Evolutionary conservation across 2,329 filamentous ascomycete genomes (phyloP), one percentile per base, ranked within the genome.

Genomic region (Endothia cerciana): DNA sequence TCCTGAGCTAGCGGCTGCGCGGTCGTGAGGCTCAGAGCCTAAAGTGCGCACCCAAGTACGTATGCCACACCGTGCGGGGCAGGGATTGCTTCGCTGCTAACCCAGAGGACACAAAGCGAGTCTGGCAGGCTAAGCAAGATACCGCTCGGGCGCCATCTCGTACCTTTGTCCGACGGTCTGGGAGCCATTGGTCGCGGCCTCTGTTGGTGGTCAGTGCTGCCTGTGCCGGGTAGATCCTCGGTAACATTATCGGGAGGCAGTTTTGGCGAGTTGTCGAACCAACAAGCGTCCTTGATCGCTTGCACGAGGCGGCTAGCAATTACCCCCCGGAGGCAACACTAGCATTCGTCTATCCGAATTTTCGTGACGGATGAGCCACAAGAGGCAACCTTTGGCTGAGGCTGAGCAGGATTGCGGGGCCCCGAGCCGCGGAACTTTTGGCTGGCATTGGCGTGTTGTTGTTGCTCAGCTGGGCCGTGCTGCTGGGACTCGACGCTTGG

Each of bases 331-430:
- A 11, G 45, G n/a, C 22, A 49, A 22, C 45, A 15, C 28, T 17
- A 13, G 17, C 25, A 17, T 17, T 51, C 10, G 3, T 30, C 28
- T 7, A 11, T 51, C 10, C 36, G 33, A 45, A 30, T 59, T 43
- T 30, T 38, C 40, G n/a, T 40, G 40, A 13, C 22, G 3, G 28
- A 58, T 41, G 55, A 41, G 10, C 15, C 36, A 22, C 22, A 13
- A 41, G 17, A 40, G 55, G 25, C 40, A 28, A 30, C 38, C n/a
- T 17, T 28, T 43, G 25, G 40, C 25, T 45, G 57, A 45, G 57
- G 57, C 57, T 45, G 57, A 45, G 57, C 38, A 43, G 17, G n/a
- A 25, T 13, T 43, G 56, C 11, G 56, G 38, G 22, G 36, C 55
- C 28, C 33, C 11, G 38, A 38, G 55, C 15, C 25, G 28, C 4